Base-by-base conservation (phyloP, 2,329 filamentous ascomycete genomes). In the Ophiostoma ulmi region DNA sequence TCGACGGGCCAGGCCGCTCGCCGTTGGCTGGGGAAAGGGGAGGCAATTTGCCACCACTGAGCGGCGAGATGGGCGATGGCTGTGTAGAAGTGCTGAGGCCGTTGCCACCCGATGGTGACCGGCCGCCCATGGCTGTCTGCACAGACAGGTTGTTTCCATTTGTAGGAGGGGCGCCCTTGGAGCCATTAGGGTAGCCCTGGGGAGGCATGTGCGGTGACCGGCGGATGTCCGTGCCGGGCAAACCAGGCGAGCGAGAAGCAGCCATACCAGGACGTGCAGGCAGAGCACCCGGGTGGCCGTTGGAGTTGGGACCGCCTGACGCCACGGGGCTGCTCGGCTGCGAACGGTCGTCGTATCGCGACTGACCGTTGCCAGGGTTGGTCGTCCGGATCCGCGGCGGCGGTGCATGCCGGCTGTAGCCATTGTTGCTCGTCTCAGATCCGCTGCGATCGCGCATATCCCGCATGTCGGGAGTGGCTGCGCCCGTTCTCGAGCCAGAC, bases 381-480 rank as follows among this genome's bases (percentile, higher is more conserved):
- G 31, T 79, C 20, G 83, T 82, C 61, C 80, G 79, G 11, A 80
- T 75, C 36, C 80, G 79, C 3, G 78, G 76, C 10, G 78, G 76
- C 10, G 80, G 80, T n/a, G 78, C 75, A 17, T 80, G 80, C 38
- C 81, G 80, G 71, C 78, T 80, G 58, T 61, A 41, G 39, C 78
- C 78, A 66, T 79, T 75, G 38, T 78, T 82, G 76, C 85, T 86
- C 3, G 84, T 80, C 31, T 87, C 85, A 0, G 86, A 87, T 41
- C 85, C 84, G 73, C 85, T 87, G 61, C 85, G 80, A 63, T 87
- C 82, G 11, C 85, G 80, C 63, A 38, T 38, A 17, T 86, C 84
- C 17, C 44, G 44, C 44, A n/a, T 48, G 17, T 48, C 44, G 44
- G 44, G 44, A 7, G 44, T 48, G 44, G 44, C 44, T 31, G 74